Evolutionary conservation across 2,329 filamentous ascomycete genomes (phyloP), one percentile per base, ranked within the genome.

Genomic region (Neofusicoccum ribis): DNA sequence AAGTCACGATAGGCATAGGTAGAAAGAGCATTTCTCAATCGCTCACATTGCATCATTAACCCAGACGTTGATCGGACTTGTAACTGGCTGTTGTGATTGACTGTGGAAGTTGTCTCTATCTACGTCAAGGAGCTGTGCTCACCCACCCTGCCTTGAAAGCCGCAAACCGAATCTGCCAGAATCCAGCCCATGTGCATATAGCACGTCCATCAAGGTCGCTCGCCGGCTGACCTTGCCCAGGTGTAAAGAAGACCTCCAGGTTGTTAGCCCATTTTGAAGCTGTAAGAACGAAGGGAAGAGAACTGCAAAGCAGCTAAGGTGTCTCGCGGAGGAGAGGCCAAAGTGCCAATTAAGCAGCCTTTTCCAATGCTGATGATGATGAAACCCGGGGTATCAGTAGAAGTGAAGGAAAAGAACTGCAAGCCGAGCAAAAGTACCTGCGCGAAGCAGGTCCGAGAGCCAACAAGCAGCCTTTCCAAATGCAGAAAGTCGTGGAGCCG

Each of bases 41-140:
- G 6, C 8, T 15, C 37, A 39, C 6, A 12, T 39, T 39, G 37
- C 37, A 39, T 39, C 14, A 39, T 39, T 11, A 9, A 4, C 6
- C 2, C 27, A 7, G 27, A 7, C 27, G 27, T 49, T 5, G 9
- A 36, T 17, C 31, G 5, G 14, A 58, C 15, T 46, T 43, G 9
- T 27, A n/a, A 36, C 9, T n/a, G 41, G 15, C 54, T 58, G 39
- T 58, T 58, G 6, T 34, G 15, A 34, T 44, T 58, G 54, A 58
- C 41, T 23, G 54, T 58, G 52, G 31, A 15, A 7, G 23, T 27
- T 5, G 23, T 3, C 23, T 58, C 39, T 46, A 46, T 17, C 54
- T 58, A 58, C 54, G 54, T 43, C 54, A 41, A 58, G 39, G 39
- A 34, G 39, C 54, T 23, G n/a, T 14, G 39, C 54, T 58, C 54